These are phyloP conservation scores for Thermoascus crustaceus DNA, from an alignment of 2,329 filamentous ascomycete genomes.

Conservation along the genomic window DNA sequence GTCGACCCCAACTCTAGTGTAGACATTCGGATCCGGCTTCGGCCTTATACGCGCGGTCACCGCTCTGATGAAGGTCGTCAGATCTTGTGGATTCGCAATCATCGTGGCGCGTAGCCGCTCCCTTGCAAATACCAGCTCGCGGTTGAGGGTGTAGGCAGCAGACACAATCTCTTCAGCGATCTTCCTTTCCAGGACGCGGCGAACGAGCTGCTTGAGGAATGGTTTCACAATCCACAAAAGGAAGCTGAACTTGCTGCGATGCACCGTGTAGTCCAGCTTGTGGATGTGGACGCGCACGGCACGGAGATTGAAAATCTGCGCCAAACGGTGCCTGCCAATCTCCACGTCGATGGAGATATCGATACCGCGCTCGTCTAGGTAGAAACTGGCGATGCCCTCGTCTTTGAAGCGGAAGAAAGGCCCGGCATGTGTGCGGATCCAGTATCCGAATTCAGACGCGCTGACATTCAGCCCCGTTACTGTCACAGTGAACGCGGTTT, in stretches of 20 bases:
- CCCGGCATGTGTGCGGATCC: constrained; percentile 70
- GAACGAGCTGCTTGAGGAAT: constrained; percentile 69
- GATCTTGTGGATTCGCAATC: constrained; percentile 69
- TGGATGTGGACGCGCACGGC: constrained; percentile 74
- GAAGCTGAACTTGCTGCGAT: constrained; percentile 62
- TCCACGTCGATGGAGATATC: constrained; percentile 81
- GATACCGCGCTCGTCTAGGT: constrained; percentile 76
- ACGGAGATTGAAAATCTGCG: constrained; percentile 71
- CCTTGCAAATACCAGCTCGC: constrained; percentile 77
- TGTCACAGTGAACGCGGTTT: constrained; percentile 67
- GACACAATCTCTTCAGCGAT: constrained; percentile 64
- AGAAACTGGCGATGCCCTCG: constrained; percentile 76
- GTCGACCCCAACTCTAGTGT: constrained; percentile 63
- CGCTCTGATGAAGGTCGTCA: constrained; percentile 75
- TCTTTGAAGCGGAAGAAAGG: constrained; percentile 63
- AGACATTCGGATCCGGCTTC: constrained; percentile 65
- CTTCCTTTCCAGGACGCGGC: constrained; percentile 69
- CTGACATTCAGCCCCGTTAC: constrained; percentile 75
- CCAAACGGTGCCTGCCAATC: constrained; percentile 66
- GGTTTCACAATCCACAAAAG: constrained; percentile 79
- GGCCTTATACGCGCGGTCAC: constrained; percentile 68
- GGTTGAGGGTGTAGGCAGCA: constrained; percentile 64
- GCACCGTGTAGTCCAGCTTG: constrained; percentile 72
- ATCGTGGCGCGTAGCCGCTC: constrained; percentile 79
- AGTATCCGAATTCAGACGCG: constrained; percentile 83